Evolutionary conservation across 1,284 basidiomycete species (phyloP).

Genomic region (Ganoderma sinense): DNA sequence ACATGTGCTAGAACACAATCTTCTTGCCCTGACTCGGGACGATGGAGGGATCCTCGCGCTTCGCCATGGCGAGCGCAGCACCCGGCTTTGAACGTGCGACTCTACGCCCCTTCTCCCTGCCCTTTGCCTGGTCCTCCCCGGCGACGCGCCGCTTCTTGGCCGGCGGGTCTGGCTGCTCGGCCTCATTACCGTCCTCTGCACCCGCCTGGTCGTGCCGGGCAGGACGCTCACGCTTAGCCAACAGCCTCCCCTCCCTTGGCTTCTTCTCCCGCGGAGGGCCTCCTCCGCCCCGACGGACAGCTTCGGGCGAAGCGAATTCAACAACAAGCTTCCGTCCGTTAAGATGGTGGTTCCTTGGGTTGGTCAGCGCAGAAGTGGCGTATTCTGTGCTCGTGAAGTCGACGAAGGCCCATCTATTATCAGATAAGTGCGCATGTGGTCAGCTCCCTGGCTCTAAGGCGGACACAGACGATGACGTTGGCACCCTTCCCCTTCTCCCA

Average conservation of each 20-base stretch:
- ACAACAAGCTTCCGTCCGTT: constrained; percentile 87
- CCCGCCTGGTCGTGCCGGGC: constrained; percentile 14
- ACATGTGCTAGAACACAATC: constrained; percentile 67
- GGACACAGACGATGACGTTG: constrained; percentile 1
- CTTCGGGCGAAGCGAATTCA: constrained; percentile 89
- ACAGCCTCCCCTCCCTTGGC: constrained; percentile 19
- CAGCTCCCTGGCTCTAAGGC: constrained; percentile 4
- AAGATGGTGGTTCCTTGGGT: constrained; percentile 85
- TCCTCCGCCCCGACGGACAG: constrained; percentile 76
- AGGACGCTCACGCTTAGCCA: constrained; percentile 21
- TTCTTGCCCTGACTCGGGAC: constrained; percentile 85
- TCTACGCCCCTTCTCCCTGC: constrained; percentile 7
- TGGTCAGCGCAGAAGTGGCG: constrained; percentile 85
- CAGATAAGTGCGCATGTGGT: neutral
- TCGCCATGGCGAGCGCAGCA: constrained; percentile 89
- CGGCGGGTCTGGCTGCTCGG: constrained; percentile 17
- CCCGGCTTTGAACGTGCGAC: constrained; percentile 71
- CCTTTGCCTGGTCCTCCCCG: constrained; percentile 11
- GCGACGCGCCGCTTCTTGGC: constrained; percentile 28
- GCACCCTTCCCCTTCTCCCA: neutral
- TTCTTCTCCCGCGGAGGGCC: constrained; percentile 43
- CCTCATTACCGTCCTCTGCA: constrained; percentile 7
- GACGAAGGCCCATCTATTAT: constrained; percentile 90
- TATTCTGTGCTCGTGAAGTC: constrained; percentile 86
- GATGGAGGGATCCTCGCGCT: constrained; percentile 87